These are phyloP conservation scores for Plasmodiophora brassicae DNA, from an alignment of 208 protist genomes.

Conservation along the genomic window DNA sequence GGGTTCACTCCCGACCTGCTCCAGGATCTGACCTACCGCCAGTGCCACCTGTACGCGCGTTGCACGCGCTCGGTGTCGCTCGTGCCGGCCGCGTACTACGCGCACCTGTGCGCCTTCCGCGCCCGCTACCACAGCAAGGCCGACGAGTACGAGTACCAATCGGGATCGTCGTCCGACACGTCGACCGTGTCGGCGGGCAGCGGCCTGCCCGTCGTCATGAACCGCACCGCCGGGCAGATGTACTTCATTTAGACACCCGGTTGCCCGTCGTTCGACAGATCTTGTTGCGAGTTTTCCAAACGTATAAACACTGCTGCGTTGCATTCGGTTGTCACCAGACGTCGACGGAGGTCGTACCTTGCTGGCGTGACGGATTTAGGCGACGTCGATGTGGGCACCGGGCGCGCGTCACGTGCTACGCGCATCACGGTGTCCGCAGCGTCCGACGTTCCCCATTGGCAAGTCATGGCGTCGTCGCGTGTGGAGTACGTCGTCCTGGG, in stretches of 20 bases:
- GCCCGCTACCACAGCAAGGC: neutral
- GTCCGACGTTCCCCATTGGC: no score
- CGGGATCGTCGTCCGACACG: neutral
- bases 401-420: no score
- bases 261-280: no score
- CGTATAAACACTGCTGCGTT: no score
- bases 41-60: neutral
- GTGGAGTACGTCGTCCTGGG: no score
- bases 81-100: slow-evolving; percentile 7
- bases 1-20: neutral
- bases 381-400: no score
- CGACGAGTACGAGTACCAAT: neutral
- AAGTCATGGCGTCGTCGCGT: no score
- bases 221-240: neutral
- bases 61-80: neutral
- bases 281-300: no score
- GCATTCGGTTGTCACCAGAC: no score
- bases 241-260: neutral
- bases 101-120: neutral
- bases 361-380: no score
- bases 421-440: no score
- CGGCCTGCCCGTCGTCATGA: neutral
- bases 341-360: no score
- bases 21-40: neutral
- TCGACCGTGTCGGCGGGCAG: neutral